Conservation (phyloP, 371 early-diverging fungal genomes). For the Mortierella sp. region DNA sequence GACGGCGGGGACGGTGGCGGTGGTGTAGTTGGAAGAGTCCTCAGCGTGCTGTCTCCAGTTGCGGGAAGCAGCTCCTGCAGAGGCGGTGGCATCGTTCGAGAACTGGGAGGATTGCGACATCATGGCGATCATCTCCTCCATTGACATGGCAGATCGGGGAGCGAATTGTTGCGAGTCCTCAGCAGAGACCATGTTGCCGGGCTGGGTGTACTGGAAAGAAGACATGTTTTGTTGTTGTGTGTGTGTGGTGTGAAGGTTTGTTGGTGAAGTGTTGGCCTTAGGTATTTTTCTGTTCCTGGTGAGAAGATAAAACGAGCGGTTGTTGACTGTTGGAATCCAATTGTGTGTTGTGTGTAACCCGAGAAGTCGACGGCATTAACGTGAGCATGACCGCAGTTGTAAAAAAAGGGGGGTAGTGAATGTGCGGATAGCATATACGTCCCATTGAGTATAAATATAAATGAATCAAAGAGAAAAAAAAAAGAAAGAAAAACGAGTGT, state of each 20-base stretch:
- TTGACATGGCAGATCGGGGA: slow-evolving; percentile 43
- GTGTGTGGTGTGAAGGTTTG: not conserved
- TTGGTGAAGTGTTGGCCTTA: not conserved
- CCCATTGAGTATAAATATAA: not conserved
- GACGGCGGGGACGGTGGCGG: slow-evolving; percentile 31
- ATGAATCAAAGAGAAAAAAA: not conserved
- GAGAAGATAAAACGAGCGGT: not conserved
- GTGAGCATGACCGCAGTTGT: slow-evolving; percentile 1
- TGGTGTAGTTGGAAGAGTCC: slow-evolving; percentile 39
- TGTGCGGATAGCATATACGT: not conserved
- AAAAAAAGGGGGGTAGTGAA: slow-evolving; percentile 10
- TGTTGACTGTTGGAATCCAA: not conserved
- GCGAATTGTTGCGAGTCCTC: slow-evolving; percentile 39
- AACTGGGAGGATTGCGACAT: slow-evolving; percentile 28
- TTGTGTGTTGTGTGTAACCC: slow-evolving; percentile 9
- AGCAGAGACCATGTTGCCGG: slow-evolving; percentile 37
- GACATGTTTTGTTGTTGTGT: slow-evolving; percentile 38
- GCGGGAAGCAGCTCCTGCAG: slow-evolving; percentile 30
- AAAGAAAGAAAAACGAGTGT: slow-evolving; percentile 5
- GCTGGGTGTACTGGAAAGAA: slow-evolving; percentile 49
- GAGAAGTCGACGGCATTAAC: slow-evolving; percentile 4
- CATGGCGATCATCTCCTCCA: slow-evolving; percentile 54
- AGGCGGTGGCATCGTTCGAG: slow-evolving; percentile 44
- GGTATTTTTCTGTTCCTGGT: not conserved
- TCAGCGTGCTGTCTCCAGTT: slow-evolving; percentile 32